Conservation (phyloP, 2,329 filamentous ascomycete species). For the Exophiala sideris region DNA sequence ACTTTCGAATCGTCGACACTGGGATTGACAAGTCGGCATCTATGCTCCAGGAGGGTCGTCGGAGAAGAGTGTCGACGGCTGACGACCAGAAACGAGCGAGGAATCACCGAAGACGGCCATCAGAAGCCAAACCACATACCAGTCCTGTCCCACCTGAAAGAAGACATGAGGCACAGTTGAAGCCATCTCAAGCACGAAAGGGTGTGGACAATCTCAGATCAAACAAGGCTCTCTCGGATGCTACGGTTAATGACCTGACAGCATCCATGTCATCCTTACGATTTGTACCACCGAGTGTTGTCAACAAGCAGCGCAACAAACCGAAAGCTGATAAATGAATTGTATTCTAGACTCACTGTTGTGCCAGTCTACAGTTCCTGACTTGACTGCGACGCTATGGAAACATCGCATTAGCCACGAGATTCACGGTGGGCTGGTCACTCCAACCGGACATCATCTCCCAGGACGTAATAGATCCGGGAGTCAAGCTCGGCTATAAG, state of each 20-base stretch:
- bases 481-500: no score
- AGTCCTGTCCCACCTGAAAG: constrained; percentile 2
- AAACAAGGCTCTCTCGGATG: constrained; percentile 26
- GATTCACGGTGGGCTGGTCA: no score
- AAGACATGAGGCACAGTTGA: background rate
- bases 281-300: constrained; percentile 44
- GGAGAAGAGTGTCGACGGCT: constrained; percentile 34
- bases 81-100: constrained; percentile 34
- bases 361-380: background rate
- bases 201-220: constrained; percentile 9
- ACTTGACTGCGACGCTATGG: background rate
- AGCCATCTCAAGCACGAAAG: background rate
- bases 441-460: no score
- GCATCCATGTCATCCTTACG: constrained; percentile 44
- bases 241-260: constrained; percentile 37
- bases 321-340: no score
- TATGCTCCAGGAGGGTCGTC: constrained; percentile 61
- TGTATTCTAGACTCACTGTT: background rate
- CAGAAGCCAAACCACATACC: background rate
- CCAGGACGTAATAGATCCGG: no score
- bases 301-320: constrained; percentile 29
- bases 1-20: constrained; percentile 77
- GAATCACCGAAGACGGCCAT: constrained; percentile 26
- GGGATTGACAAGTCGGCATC: constrained; percentile 85
- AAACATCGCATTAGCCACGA: background rate